Conservation (phyloP, 2,329 filamentous ascomycete genomes). For the Diaporthe destruens region DNA sequence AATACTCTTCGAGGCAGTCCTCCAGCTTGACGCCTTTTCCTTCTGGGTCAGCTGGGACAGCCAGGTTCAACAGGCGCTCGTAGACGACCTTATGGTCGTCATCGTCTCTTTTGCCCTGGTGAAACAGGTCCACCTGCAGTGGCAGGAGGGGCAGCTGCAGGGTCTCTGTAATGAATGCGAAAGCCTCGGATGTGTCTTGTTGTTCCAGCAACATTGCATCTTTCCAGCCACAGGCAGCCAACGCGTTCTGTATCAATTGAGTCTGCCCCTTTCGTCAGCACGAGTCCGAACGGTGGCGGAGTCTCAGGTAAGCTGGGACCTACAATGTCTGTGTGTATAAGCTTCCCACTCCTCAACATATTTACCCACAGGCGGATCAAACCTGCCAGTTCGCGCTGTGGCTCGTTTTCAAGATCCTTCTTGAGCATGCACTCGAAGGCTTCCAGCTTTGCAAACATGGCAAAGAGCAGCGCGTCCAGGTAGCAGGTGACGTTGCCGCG, state of each 20-base stretch:
- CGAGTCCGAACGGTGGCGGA: background rate
- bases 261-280: slow-evolving; percentile 67
- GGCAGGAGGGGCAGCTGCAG: slow-evolving; percentile 89
- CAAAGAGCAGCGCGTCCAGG: slow-evolving; percentile 89
- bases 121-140: slow-evolving; percentile 93
- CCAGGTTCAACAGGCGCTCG: slow-evolving; percentile 89
- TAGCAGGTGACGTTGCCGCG: slow-evolving; percentile 92
- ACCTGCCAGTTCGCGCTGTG: slow-evolving; percentile 78
- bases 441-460: slow-evolving; percentile 92
- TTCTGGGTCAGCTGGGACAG: slow-evolving; percentile 82
- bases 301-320: slow-evolving; percentile 45
- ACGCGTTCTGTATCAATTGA: slow-evolving; percentile 81
- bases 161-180: slow-evolving; percentile 92
- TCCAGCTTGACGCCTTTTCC: slow-evolving; percentile 83
- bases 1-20: slow-evolving; percentile 92
- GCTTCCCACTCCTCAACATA: slow-evolving; percentile 83
- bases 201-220: slow-evolving; percentile 83
- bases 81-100: slow-evolving; percentile 97
- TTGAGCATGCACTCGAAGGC: slow-evolving; percentile 95
- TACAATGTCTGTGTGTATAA: slow-evolving; percentile 89
- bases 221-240: slow-evolving; percentile 89
- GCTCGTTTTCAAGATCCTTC: slow-evolving; percentile 79
- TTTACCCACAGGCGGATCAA: slow-evolving; percentile 93
- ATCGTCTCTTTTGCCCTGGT: slow-evolving; percentile 82
- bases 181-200: slow-evolving; percentile 96